A percentile compares a stretch with the other conserved stretches of the same genome.
phyloP scores from a whole-genome alignment of 1,284 basidiomycete species.

The Cryptococcus deneoformans region DNA sequence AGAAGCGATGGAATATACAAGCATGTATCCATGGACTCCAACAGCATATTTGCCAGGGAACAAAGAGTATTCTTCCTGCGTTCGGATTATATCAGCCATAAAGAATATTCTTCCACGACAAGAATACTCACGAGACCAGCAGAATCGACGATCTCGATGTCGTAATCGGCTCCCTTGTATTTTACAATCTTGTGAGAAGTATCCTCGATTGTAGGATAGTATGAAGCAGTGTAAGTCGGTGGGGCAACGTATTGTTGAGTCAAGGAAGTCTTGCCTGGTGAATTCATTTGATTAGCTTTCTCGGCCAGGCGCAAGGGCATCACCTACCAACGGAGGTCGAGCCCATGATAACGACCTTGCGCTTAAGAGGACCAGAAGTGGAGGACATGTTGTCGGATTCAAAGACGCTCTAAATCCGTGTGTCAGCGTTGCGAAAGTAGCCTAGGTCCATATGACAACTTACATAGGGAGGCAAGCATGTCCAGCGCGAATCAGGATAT shows the following conservation, averaged over 20 bases:
- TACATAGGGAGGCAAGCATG: background rate
- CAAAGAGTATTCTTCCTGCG: constrained; percentile 81
- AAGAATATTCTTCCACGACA: too few species aligned
- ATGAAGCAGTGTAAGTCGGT: constrained; percentile 68
- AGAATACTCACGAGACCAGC: constrained; percentile 65
- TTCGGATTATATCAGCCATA: constrained; percentile 1
- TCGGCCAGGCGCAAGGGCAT: background rate
- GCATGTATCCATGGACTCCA: constrained; percentile 78
- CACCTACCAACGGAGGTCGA: constrained; percentile 69
- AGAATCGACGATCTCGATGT: constrained; percentile 98
- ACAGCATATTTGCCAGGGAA: constrained; percentile 77
- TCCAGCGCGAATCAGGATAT: background rate
- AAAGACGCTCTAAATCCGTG: background rate
- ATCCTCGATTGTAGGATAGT: constrained; percentile 94
- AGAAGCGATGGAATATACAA: constrained; percentile 93
- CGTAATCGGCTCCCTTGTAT: constrained; percentile 80
- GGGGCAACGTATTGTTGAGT: constrained; percentile 68
- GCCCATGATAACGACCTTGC: constrained; percentile 79
- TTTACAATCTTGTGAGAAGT: constrained; percentile 82
- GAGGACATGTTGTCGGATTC: constrained; percentile 12
- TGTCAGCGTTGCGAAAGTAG: background rate
- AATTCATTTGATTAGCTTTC: background rate
- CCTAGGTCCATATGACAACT: background rate
- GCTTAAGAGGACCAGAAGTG: constrained; percentile 53
- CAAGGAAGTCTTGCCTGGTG: constrained; percentile 72